These are phyloP conservation scores for Adenanthera pavonina DNA, from an alignment of 306 rosid species.

Conservation along the genomic window DNA sequence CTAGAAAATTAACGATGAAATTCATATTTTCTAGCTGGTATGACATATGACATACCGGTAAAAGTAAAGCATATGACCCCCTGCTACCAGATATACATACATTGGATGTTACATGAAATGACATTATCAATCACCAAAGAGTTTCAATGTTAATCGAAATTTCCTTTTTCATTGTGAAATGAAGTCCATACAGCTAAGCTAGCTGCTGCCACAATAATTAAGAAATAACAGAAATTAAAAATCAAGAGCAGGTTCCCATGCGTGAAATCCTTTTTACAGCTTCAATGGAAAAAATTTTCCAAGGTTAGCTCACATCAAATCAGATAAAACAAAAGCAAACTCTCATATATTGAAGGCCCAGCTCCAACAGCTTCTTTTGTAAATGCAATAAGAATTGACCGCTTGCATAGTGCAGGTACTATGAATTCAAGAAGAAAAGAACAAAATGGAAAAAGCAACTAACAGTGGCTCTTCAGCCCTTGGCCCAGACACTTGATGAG, in stretches of 20 bases:
- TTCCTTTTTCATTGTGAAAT: neutral
- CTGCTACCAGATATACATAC: neutral
- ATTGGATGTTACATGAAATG: neutral
- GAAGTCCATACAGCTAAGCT: neutral
- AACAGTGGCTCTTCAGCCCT: neutral
- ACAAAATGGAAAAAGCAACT: neutral
- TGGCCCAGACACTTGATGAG: neutral
- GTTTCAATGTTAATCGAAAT: neutral
- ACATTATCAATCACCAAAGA: neutral
- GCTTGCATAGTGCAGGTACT: neutral
- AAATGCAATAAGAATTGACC: neutral
- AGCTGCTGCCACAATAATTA: neutral
- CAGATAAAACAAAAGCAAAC: neutral
- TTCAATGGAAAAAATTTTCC: neutral
- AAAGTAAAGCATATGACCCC: neutral
- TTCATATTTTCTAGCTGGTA: neutral
- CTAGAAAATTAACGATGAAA: neutral
- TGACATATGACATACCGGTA: neutral
- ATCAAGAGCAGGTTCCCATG: slow-evolving; percentile 21
- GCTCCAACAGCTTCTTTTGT: neutral
- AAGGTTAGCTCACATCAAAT: neutral
- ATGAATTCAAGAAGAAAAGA: neutral
- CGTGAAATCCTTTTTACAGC: neutral
- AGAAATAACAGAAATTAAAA: neutral
- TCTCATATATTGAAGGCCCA: neutral